Conservation (phyloP, 1,284 basidiomycete species). For the Ganoderma sp. region DNA sequence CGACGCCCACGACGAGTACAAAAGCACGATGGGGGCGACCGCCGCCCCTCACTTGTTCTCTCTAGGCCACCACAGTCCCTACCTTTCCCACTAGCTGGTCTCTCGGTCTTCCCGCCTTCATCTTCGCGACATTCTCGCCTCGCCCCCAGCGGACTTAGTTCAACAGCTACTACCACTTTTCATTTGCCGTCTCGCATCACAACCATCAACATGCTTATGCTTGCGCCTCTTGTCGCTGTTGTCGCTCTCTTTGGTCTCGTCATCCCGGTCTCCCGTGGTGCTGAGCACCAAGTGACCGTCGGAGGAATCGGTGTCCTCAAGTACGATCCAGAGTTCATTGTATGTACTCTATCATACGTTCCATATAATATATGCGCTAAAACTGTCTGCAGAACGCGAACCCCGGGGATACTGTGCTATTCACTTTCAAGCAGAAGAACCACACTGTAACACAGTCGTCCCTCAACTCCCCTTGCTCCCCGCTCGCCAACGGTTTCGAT, state of each 20-base stretch:
- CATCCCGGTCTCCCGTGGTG: slow-evolving; percentile 40
- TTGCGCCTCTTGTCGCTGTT: slow-evolving; percentile 25
- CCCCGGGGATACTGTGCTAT: slow-evolving; percentile 55
- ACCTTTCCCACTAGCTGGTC: slow-evolving; percentile 16
- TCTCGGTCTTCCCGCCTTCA: slow-evolving; percentile 9
- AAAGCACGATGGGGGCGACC: slow-evolving; percentile 15
- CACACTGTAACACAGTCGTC: slow-evolving; percentile 69
- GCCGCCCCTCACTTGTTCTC: slow-evolving; percentile 9
- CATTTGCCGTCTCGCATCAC: background rate
- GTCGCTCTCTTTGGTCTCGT: slow-evolving; percentile 37
- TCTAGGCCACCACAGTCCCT: slow-evolving; percentile 13
- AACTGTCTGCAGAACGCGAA: slow-evolving; percentile 47
- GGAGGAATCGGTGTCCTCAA: slow-evolving; percentile 55
- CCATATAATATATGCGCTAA: background rate
- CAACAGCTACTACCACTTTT: background rate
- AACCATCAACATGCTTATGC: slow-evolving; percentile 11
- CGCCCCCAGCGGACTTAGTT: background rate
- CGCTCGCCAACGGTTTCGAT: slow-evolving; percentile 54
- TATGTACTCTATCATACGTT: slow-evolving; percentile 41
- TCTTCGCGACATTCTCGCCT: slow-evolving; percentile 12
- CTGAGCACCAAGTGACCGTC: slow-evolving; percentile 54
- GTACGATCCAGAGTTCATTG: slow-evolving; percentile 53
- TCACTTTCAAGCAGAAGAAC: slow-evolving; percentile 65
- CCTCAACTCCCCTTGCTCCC: slow-evolving; percentile 55
- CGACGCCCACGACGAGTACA: slow-evolving; percentile 13